These are phyloP conservation scores for Aspergillus niger DNA, from an alignment of 2,329 filamentous ascomycete genomes.

Conservation along the genomic window DNA sequence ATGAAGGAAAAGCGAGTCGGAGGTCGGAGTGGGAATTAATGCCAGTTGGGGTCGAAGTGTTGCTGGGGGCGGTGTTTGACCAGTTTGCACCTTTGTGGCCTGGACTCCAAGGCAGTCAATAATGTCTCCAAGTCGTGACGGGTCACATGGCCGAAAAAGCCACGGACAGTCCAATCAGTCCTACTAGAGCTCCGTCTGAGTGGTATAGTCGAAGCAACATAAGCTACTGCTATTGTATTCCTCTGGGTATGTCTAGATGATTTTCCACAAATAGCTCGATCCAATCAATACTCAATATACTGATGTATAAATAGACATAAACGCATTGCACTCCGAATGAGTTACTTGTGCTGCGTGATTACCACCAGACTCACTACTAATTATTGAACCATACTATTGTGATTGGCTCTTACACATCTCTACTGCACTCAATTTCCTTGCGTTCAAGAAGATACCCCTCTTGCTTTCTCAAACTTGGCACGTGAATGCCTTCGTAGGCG, in stretches of 20 bases:
- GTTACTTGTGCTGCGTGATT: not conserved
- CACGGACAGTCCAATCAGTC: too few species aligned
- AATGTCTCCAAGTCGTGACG: not conserved
- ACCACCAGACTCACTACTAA: not conserved
- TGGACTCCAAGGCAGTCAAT: not conserved
- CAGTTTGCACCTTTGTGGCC: not conserved
- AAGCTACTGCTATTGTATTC: too few species aligned
- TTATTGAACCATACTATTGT: not conserved
- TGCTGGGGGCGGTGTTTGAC: not conserved
- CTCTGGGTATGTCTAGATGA: not conserved
- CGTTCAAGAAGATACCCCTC: not conserved
- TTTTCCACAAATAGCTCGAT: not conserved
- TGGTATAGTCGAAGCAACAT: too few species aligned
- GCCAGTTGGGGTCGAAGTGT: not conserved
- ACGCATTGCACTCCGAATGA: not conserved
- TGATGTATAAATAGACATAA: not conserved
- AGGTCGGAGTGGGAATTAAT: not conserved
- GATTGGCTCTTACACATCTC: too few species aligned
- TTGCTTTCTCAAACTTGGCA: not conserved
- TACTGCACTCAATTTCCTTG: not conserved
- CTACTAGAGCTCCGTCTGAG: too few species aligned
- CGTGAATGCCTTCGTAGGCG: not conserved
- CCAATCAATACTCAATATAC: not conserved
- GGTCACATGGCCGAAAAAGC: not conserved
- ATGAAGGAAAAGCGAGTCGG: not conserved